Evolutionary conservation across 2,329 filamentous ascomycete species (phyloP).

Genomic region (Verticillium isaacii): DNA sequence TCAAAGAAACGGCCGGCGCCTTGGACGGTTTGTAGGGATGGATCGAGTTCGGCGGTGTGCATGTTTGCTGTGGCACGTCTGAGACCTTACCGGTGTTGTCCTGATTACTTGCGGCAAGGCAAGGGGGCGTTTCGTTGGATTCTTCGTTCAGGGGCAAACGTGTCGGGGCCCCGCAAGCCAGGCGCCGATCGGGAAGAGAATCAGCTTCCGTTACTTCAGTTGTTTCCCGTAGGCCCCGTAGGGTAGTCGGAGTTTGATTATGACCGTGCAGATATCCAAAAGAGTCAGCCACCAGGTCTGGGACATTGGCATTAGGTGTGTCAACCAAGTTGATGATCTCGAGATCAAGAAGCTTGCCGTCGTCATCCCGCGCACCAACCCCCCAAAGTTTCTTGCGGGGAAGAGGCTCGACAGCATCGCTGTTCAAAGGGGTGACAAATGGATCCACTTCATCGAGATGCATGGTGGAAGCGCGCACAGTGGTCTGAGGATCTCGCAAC

Average conservation of each 20-base stretch:
- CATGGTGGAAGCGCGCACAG: conserved; percentile 55
- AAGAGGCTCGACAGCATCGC: conserved; percentile 28
- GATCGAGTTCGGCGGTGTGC: not conserved
- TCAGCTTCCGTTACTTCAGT: not conserved
- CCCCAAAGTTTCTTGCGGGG: conserved; percentile 56
- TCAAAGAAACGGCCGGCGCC: not conserved
- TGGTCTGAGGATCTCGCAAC: conserved; percentile 56
- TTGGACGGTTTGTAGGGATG: not conserved
- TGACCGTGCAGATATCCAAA: conserved; percentile 27
- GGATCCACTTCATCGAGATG: conserved; percentile 25
- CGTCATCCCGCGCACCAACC: conserved; percentile 61
- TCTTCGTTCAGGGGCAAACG: not conserved
- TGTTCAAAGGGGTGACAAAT: conserved; percentile 33
- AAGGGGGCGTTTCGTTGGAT: not conserved
- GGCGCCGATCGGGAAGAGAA: not conserved
- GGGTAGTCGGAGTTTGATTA: not conserved
- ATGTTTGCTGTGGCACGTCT: not conserved
- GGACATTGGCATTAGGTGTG: conserved; percentile 24
- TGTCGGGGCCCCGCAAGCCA: not conserved
- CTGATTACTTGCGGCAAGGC: not conserved
- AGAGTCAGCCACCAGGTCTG: conserved; percentile 24
- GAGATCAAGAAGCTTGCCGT: conserved; percentile 59
- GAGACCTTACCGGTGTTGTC: not conserved
- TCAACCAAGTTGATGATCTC: conserved; percentile 57
- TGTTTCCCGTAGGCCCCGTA: not conserved